phyloP scores from a whole-genome alignment of 2,329 filamentous ascomycete genomes.

The Curvularia sp. region DNA sequence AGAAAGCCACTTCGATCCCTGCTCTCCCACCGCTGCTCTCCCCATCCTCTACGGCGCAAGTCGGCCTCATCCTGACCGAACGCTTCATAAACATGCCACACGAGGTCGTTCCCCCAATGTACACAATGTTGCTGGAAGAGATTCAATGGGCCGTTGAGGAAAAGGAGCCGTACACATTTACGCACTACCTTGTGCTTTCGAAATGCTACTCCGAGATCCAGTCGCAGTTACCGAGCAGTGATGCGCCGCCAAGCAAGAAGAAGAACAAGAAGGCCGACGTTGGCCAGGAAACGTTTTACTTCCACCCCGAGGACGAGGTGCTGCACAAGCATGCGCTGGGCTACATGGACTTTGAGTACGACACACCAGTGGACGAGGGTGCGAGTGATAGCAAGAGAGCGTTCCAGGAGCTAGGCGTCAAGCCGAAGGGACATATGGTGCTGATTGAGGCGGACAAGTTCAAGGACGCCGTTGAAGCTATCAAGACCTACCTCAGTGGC shows the following conservation, averaged over 20 bases:
- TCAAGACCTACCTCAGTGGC: constrained; percentile 72
- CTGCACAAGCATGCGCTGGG: constrained; percentile 77
- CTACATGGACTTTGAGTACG: constrained; percentile 75
- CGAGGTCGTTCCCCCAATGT: constrained; percentile 91
- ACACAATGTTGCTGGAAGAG: constrained; percentile 92
- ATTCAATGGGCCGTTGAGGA: constrained; percentile 87
- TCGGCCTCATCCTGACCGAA: constrained; percentile 90
- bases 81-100: constrained; percentile 96
- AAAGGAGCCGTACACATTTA: constrained; percentile 89
- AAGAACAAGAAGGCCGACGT: constrained; percentile 49
- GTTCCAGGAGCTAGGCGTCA: constrained; percentile 92
- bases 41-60: constrained; percentile 56
- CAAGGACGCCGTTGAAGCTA: constrained; percentile 74
- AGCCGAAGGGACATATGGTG: constrained; percentile 82
- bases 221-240: constrained; percentile 70
- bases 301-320: constrained; percentile 95
- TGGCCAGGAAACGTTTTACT: constrained; percentile 74
- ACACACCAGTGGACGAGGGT: constrained; percentile 76
- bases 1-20: constrained; percentile 62
- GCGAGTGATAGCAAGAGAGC: constrained; percentile 90
- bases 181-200: constrained; percentile 89
- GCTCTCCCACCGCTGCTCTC: constrained; percentile 50
- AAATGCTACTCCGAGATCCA: constrained; percentile 92
- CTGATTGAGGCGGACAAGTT: constrained; percentile 84
- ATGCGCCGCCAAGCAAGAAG: constrained; percentile 52